Conservation (phyloP, 139 green algal species). For the Medakamo hakoo region DNA sequence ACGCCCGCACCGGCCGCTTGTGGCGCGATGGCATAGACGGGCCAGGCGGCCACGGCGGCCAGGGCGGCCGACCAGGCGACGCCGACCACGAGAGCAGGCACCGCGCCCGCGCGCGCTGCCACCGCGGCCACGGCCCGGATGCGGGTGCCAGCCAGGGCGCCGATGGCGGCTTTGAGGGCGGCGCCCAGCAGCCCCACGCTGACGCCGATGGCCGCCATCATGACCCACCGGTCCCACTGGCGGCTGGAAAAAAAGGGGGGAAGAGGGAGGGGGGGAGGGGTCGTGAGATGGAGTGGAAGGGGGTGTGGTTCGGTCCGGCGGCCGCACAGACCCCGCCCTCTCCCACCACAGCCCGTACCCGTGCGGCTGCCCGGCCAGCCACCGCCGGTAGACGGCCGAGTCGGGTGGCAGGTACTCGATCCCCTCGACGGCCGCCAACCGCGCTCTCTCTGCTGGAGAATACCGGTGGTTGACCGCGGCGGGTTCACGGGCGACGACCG, state of each 20-base stretch:
- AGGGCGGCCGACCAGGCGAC: conserved; percentile 35
- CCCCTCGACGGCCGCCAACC: conserved; percentile 46
- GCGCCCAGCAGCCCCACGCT: conserved; percentile 51
- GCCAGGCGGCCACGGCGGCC: conserved; percentile 38
- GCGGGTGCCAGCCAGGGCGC: conserved; percentile 18
- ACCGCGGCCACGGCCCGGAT: neutral
- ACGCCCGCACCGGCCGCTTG: conserved; percentile 50
- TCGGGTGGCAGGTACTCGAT: conserved; percentile 82
- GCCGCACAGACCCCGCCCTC: too few species aligned
- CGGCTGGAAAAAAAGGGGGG: too few species aligned
- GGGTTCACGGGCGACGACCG: too few species aligned
- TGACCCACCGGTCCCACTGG: conserved; percentile 65
- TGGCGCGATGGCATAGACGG: conserved; percentile 57
- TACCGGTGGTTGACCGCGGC: too few species aligned
- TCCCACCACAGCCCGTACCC: too few species aligned
- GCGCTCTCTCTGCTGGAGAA: conserved; percentile 31
- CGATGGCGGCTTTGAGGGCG: conserved; percentile 51
- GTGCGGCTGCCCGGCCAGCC: conserved; percentile 43
- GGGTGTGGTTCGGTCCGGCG: conserved; percentile 30
- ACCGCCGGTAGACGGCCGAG: conserved; percentile 55
- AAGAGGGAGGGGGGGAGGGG: conserved; percentile 12
- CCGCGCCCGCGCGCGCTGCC: too few species aligned
- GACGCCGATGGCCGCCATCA: conserved; percentile 70
- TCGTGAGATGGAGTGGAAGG: neutral
- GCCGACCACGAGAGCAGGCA: conserved; percentile 44